These are phyloP conservation scores for Diaporthe longicolla DNA, from an alignment of 2,329 filamentous ascomycete species.

Conservation along the genomic window DNA sequence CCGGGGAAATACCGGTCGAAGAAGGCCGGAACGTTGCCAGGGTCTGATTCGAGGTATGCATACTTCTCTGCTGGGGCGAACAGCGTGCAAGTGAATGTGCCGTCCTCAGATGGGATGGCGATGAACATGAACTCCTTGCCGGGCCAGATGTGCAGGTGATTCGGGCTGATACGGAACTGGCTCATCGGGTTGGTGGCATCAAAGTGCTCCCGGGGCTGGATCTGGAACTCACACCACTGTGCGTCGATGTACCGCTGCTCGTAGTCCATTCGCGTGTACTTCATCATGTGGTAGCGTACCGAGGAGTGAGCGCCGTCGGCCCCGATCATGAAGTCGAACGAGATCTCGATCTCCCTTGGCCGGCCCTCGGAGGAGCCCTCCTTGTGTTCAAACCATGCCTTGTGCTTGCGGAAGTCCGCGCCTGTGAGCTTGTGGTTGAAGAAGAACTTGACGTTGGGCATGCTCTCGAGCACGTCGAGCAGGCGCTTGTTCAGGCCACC, in stretches of 20 bases:
- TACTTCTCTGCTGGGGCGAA: conserved; percentile 85
- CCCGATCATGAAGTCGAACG: conserved; percentile 94
- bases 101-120: conserved; percentile 88
- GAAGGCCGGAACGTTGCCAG: conserved; percentile 74
- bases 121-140: conserved; percentile 98
- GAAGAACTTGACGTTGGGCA: conserved; percentile 91
- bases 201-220: conserved; percentile 66
- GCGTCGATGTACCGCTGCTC: conserved; percentile 96
- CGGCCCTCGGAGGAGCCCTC: conserved; percentile 57
- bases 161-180: conserved; percentile 85
- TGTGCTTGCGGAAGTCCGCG: conserved; percentile 83
- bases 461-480: conserved; percentile 84
- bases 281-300: conserved; percentile 95
- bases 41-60: conserved; percentile 73
- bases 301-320: conserved; percentile 96
- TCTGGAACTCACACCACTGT: conserved; percentile 95
- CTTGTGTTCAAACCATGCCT: conserved; percentile 87
- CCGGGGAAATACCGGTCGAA: conserved; percentile 91
- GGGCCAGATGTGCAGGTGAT: conserved; percentile 98
- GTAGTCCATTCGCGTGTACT: conserved; percentile 91
- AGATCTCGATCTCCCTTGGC: conserved; percentile 81
- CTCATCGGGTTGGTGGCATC: conserved; percentile 51
- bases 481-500: conserved; percentile 85
- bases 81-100: conserved; percentile 94
- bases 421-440: conserved; percentile 96